Evolutionary conservation across 1,139 yeast species (phyloP), one percentile per base, ranked within the genome.

Genomic region (Pichia norvegensis): DNA sequence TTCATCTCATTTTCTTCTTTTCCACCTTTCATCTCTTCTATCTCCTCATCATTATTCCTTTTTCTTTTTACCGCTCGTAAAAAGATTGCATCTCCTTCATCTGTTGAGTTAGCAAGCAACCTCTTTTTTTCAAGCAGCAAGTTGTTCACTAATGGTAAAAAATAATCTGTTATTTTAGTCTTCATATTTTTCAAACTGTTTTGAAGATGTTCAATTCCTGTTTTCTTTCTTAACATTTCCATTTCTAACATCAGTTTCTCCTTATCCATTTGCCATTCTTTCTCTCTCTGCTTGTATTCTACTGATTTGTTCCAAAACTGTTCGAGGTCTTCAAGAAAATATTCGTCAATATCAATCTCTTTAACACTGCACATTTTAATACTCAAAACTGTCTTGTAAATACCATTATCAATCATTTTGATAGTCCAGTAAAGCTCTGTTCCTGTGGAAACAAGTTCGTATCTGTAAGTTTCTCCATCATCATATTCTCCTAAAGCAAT

Each of bases 21-120:
- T 16, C 10, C 33, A n/a, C n/a, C 10, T 31, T n/a, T 59, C 61
- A 38, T 62, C 54, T 23, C 62, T 59, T 29, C 54, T 55, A 20
- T 60, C 60, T 5, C 49, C 17, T 11, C 13, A 33, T 13, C 17
- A 2, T 8, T 3, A 21, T n/a, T 31, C 23, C 21, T 37, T 38
- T 36, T 5, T 31, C 35, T 41, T 44, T 23, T 31, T 37, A 6
- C 25, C 13, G 33, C 44, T 47, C 33, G 31, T 29, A 23, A 45
- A 47, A 3, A 38, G 8, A 22, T 27, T 13, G 20, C 41, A 42
- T 3, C 41, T 33, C n/a, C 23, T 19, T 35, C 23, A 19, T 19
- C 23, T 4, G 36, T 22, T 16, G 35, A 10, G 2, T 17, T 22
- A 17, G 27, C 38, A 1, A 10, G 27, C 5, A 43, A 25, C 4